Percentiles rank a stretch among this genome's conserved stretches.
These are phyloP conservation scores for Cladophialophora carrionii DNA, from an alignment of 2,329 filamentous ascomycete genomes.

Conservation along the genomic window DNA sequence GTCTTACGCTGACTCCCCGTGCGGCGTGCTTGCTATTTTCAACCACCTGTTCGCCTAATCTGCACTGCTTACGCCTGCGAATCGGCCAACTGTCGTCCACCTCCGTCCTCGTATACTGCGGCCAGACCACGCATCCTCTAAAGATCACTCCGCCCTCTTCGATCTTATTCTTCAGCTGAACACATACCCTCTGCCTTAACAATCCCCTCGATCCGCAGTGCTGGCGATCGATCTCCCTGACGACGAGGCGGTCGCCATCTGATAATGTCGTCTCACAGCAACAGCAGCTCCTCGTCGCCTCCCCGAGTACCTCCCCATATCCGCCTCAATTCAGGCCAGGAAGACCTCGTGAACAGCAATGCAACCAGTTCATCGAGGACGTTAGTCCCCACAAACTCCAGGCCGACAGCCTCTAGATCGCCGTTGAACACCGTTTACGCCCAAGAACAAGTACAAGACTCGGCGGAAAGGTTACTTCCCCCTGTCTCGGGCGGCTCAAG, in stretches of 20 bases:
- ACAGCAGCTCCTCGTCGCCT: constrained; percentile 30
- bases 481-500: constrained; percentile 37
- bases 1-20: constrained; percentile 19
- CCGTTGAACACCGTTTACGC: constrained; percentile 38
- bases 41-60: constrained; percentile 22
- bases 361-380: constrained; percentile 30
- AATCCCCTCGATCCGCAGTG: constrained; percentile 3
- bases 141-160: constrained; percentile 10
- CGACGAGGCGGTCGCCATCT: constrained; percentile 36
- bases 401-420: constrained; percentile 23
- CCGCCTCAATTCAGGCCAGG: constrained; percentile 64
- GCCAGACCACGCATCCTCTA: constrained; percentile 9
- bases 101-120: constrained; percentile 55
- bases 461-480: constrained; percentile 36
- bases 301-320: constrained; percentile 59
- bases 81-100: constrained; percentile 52
- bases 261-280: constrained; percentile 37
- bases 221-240: constrained; percentile 36
- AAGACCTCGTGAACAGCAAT: constrained; percentile 52
- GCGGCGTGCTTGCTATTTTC: constrained; percentile 15
- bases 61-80: constrained; percentile 24
- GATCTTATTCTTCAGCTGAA: constrained; percentile 10
- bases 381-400: constrained; percentile 29
- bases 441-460: constrained; percentile 31
- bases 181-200: constrained; percentile 14